A percentile compares a stretch with the other conserved stretches of the same genome.
phyloP scores from a whole-genome alignment of 1,139 yeast genomes.

The Citeromyces siamensis region DNA sequence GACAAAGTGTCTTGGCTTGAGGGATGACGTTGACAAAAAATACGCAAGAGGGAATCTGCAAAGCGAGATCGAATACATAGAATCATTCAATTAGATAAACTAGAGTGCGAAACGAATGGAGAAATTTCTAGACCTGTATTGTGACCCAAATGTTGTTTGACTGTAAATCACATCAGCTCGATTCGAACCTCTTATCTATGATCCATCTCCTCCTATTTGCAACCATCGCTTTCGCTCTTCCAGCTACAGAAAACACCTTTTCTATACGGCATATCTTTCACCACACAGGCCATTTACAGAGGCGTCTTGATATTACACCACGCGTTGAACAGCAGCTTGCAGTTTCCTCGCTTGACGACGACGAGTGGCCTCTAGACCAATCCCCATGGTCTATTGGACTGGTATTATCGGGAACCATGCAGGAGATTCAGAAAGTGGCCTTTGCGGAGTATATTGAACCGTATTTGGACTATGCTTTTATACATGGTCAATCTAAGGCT shows the following conservation, averaged over 20 bases:
- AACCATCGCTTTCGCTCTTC: background rate
- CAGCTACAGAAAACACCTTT: background rate
- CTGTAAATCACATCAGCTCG: too few relatives aligned
- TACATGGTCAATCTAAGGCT: slow-evolving; percentile 30
- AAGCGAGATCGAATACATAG: too few relatives aligned
- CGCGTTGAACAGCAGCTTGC: background rate
- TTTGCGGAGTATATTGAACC: slow-evolving; percentile 55
- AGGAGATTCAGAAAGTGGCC: slow-evolving; percentile 25
- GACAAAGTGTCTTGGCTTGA: too few relatives aligned
- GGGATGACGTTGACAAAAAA: too few relatives aligned
- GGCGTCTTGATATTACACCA: background rate
- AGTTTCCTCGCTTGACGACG: slow-evolving; percentile 11
- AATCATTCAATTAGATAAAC: too few relatives aligned
- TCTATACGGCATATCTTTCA: slow-evolving; percentile 1
- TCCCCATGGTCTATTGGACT: slow-evolving; percentile 4
- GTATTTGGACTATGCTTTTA: slow-evolving; percentile 46
- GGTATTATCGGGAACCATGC: slow-evolving; percentile 9
- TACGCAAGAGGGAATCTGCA: too few relatives aligned
- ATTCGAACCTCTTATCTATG: background rate
- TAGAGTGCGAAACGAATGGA: too few relatives aligned
- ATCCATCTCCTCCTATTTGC: background rate
- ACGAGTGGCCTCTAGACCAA: slow-evolving; percentile 7
- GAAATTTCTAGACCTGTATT: too few relatives aligned
- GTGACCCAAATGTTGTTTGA: too few relatives aligned
- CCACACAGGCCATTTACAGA: background rate